Conservation (phyloP, 257 asterid genomes). For the Przewalskia tangutica region DNA sequence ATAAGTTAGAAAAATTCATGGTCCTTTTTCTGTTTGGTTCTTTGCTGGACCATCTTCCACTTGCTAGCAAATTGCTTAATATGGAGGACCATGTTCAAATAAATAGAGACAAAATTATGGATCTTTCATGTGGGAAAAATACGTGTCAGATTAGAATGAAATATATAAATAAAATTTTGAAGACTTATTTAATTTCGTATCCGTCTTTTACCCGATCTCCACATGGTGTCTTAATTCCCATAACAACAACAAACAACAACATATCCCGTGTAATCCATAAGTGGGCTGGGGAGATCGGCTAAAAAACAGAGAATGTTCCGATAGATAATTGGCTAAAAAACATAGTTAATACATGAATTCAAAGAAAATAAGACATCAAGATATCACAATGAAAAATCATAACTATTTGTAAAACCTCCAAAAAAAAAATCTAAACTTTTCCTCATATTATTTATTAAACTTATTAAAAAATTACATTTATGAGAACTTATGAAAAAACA, state of each 20-base stretch:
- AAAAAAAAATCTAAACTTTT: neutral
- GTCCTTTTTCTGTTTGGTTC: neutral
- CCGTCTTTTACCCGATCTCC: neutral
- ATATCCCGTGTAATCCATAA: too few relatives aligned
- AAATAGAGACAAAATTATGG: neutral
- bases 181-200: neutral
- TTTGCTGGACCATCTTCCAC: neutral
- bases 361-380: too few relatives aligned
- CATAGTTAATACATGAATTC: too few relatives aligned
- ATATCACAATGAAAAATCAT: neutral
- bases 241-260: too few relatives aligned
- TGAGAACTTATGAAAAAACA: neutral
- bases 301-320: too few relatives aligned
- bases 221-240: neutral
- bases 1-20: neutral
- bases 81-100: neutral
- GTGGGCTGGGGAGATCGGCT: too few relatives aligned
- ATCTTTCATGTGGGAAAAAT: neutral
- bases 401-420: neutral
- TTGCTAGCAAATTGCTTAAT: neutral
- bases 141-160: neutral
- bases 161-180: neutral
- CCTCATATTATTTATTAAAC: neutral
- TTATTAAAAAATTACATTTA: neutral
- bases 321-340: too few relatives aligned